Evolutionary conservation across 1,139 yeast species (phyloP), one percentile per base, ranked within the genome.

Genomic region (Yamadazyma buinensis): DNA sequence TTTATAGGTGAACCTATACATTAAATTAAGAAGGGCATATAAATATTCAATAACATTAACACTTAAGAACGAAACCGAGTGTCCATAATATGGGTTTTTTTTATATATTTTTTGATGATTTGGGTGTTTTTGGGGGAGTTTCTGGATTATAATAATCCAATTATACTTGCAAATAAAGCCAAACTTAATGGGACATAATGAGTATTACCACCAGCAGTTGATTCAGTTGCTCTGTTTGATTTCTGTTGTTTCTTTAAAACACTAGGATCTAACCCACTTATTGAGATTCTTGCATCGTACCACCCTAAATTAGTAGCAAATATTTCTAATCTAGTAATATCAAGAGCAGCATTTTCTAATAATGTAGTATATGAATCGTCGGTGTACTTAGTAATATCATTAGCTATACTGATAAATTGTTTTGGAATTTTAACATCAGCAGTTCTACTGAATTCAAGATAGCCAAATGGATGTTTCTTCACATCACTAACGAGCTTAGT

Each of bases 281-380:
- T 46, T 3, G 46, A 46, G 15, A 52, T 31, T 41, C 58, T 42
- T 15, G 32, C 29, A 10, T 35, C 40, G 36, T 51, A 53, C 72
- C 72, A 65, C 14, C 67, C 69, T 41, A 66, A 57, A 23, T 52
- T 44, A 19, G 64, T 54, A 19, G 65, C 70, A 40, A 53, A 59
- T 4, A 48, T 35, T 34, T 51, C 55, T 30, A 65, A 40, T 14
- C 54, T 42, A 10, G 43, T 36, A 10, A 63, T 46, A 31, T 46
- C 45, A 18, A 51, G 37, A 7, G 38, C 37, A 1, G 43, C 35
- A 33, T 52, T 46, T 21, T 53, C 49, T 40, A 63, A 49, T 37
- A 64, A 43, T 11, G 71, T 61, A 26, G 70, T 64, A 48, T 64
- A 63, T 9, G 58, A 47, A 40, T 59, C 56, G 26, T 44, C 46